A percentile compares a stretch with the other conserved stretches of the same genome.
phyloP scores from a whole-genome alignment of 2,329 filamentous ascomycete genomes.

The Plenodomus lindquistii region DNA sequence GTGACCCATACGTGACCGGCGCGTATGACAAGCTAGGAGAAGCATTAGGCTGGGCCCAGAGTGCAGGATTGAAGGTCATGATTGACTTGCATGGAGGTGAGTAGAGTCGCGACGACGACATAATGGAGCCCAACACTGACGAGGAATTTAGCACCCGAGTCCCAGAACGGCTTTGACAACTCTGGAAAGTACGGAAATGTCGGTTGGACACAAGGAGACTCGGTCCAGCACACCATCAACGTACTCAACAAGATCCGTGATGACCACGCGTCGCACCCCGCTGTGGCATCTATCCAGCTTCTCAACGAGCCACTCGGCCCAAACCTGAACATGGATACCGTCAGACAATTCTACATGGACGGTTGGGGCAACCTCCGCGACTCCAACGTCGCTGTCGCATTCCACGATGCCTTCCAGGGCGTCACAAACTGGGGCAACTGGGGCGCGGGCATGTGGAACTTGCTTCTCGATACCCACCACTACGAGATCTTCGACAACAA shows the following conservation, averaged over 20 bases:
- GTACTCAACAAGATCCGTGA: slow-evolving; percentile 54
- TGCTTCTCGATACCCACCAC: slow-evolving; percentile 54
- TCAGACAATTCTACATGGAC: slow-evolving; percentile 54
- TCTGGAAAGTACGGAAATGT: slow-evolving; percentile 57
- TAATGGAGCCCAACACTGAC: slow-evolving; percentile 4
- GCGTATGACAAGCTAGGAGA: slow-evolving; percentile 62
- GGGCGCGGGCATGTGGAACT: slow-evolving; percentile 49
- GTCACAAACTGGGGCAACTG: slow-evolving; percentile 51
- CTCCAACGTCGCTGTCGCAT: slow-evolving; percentile 48
- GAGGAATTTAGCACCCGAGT: slow-evolving; percentile 54
- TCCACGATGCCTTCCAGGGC: slow-evolving; percentile 54
- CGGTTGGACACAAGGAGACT: slow-evolving; percentile 51
- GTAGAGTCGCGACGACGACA: slow-evolving; percentile 20
- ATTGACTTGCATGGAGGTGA: slow-evolving; percentile 69
- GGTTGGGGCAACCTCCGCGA: slow-evolving; percentile 52
- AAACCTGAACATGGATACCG: slow-evolving; percentile 47
- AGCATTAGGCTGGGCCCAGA: slow-evolving; percentile 62
- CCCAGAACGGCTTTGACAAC: slow-evolving; percentile 71
- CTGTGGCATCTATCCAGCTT: slow-evolving; percentile 52
- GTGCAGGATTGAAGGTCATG: slow-evolving; percentile 64
- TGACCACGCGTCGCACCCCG: slow-evolving; percentile 50
- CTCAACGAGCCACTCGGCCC: slow-evolving; percentile 54
- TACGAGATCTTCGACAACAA: slow-evolving; percentile 53
- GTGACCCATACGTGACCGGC: slow-evolving; percentile 65
- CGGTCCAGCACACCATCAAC: slow-evolving; percentile 45